Evolutionary conservation across 2,329 filamentous ascomycete genomes (phyloP).

Genomic region (Cercospora berteroae): DNA sequence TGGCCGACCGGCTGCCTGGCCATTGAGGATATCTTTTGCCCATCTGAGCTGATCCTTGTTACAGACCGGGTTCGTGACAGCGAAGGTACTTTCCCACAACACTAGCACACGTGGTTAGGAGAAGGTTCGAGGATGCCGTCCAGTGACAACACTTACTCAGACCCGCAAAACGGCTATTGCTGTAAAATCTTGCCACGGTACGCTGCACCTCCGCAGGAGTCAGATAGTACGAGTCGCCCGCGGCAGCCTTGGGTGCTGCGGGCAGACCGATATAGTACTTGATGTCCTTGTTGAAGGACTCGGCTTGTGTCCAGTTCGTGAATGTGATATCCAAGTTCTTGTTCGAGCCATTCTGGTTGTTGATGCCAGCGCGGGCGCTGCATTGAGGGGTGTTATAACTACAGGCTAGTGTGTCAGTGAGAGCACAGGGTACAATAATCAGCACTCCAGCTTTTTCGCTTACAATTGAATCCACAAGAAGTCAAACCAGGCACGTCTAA

Average conservation of each 20-base stretch:
- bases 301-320: slow-evolving; percentile 39
- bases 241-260: slow-evolving; percentile 33
- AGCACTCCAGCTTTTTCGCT: neutral
- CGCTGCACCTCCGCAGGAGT: slow-evolving; percentile 46
- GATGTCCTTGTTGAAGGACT: slow-evolving; percentile 44
- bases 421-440: neutral
- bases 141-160: slow-evolving; percentile 38
- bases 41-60: slow-evolving; percentile 47
- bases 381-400: slow-evolving; percentile 48
- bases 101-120: slow-evolving; percentile 28
- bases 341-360: slow-evolving; percentile 34
- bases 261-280: slow-evolving; percentile 57
- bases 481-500: slow-evolving; percentile 44
- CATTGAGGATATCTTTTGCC: slow-evolving; percentile 48
- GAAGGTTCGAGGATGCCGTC: neutral
- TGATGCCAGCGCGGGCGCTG: slow-evolving; percentile 48
- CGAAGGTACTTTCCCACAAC: slow-evolving; percentile 57
- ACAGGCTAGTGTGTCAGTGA: neutral
- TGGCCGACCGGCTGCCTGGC: slow-evolving; percentile 1
- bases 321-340: slow-evolving; percentile 29
- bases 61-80: slow-evolving; percentile 36
- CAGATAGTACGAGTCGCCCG: slow-evolving; percentile 45
- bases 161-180: slow-evolving; percentile 52
- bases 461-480: slow-evolving; percentile 47
- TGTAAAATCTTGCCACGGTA: slow-evolving; percentile 47